Conservation (phyloP, 257 asterid genomes). For the Penstemon newberryi region DNA sequence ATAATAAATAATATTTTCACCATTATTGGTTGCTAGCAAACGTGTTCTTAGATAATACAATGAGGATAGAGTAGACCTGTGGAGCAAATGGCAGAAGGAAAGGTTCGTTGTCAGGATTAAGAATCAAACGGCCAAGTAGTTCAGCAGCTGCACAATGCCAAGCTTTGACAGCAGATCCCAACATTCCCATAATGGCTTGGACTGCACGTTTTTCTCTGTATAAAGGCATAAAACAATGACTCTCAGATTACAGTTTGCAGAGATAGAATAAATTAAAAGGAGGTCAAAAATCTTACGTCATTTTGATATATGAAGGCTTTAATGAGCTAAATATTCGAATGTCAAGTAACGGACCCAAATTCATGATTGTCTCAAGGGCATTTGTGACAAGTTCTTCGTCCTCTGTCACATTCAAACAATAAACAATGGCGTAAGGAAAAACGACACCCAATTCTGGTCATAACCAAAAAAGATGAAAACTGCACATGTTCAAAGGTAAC, state of each 20-base stretch:
- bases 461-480: not conserved
- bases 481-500: not conserved
- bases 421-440: not conserved
- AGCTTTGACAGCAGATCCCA: slow-evolving; percentile 80
- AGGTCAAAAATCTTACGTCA: slow-evolving; percentile 55
- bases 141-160: slow-evolving; percentile 99
- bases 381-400: slow-evolving; percentile 97
- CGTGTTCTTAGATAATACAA: not conserved
- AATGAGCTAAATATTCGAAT: slow-evolving; percentile 92
- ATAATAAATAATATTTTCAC: too few species aligned
- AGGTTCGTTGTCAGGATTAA: slow-evolving; percentile 94
- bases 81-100: slow-evolving; percentile 80
- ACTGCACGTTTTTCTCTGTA: slow-evolving; percentile 81
- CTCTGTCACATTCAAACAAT: slow-evolving; percentile 52
- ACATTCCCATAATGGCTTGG: slow-evolving; percentile 83
- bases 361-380: slow-evolving; percentile 82
- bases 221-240: slow-evolving; percentile 10
- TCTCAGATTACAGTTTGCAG: slow-evolving; percentile 20
- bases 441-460: not conserved
- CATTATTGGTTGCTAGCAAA: too few species aligned
- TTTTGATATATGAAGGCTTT: slow-evolving; percentile 79
- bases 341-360: slow-evolving; percentile 83
- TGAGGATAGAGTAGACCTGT: slow-evolving; percentile 51
- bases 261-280: slow-evolving; percentile 14
- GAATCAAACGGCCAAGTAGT: slow-evolving; percentile 83